These are phyloP conservation scores for Sphaerulina musiva DNA, from an alignment of 2,329 filamentous ascomycete species.

Conservation along the genomic window DNA sequence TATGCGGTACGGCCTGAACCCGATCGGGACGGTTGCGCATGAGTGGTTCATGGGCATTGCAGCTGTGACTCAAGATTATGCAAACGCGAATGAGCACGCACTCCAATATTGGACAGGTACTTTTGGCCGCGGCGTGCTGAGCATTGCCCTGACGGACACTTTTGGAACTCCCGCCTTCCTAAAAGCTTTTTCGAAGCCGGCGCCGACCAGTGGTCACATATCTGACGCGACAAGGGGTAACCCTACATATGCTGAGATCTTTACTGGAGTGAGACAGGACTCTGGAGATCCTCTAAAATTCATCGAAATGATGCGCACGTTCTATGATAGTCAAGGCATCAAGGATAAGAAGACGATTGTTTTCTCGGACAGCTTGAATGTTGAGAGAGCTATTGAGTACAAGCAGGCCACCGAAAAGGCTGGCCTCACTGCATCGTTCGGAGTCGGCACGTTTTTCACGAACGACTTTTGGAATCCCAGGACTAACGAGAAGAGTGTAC, in stretches of 20 bases:
- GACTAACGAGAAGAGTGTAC: slow-evolving; percentile 74
- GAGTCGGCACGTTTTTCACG: slow-evolving; percentile 90
- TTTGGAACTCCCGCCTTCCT: slow-evolving; percentile 91
- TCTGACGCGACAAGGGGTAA: slow-evolving; percentile 18
- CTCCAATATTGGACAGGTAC: slow-evolving; percentile 84
- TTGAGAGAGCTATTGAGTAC: slow-evolving; percentile 85
- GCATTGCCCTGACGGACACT: slow-evolving; percentile 89
- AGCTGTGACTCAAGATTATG: slow-evolving; percentile 80
- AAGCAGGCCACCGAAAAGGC: slow-evolving; percentile 72
- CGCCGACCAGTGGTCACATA: slow-evolving; percentile 33
- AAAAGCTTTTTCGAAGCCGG: slow-evolving; percentile 67
- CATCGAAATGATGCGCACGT: slow-evolving; percentile 68
- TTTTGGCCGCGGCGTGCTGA: slow-evolving; percentile 68
- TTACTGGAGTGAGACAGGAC: slow-evolving; percentile 80
- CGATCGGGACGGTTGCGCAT: slow-evolving; percentile 86
- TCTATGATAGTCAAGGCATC: slow-evolving; percentile 71
- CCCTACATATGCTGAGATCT: slow-evolving; percentile 70
- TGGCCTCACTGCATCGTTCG: slow-evolving; percentile 81
- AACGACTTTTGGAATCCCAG: slow-evolving; percentile 74
- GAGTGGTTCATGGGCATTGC: slow-evolving; percentile 99
- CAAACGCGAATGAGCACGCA: slow-evolving; percentile 73
- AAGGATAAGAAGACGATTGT: slow-evolving; percentile 80
- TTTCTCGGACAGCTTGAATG: slow-evolving; percentile 90
- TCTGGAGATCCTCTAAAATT: slow-evolving; percentile 80
- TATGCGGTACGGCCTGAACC: slow-evolving; percentile 79